Conservation (phyloP, 2,329 filamentous ascomycete species). For the Botrytis galanthina region DNA sequence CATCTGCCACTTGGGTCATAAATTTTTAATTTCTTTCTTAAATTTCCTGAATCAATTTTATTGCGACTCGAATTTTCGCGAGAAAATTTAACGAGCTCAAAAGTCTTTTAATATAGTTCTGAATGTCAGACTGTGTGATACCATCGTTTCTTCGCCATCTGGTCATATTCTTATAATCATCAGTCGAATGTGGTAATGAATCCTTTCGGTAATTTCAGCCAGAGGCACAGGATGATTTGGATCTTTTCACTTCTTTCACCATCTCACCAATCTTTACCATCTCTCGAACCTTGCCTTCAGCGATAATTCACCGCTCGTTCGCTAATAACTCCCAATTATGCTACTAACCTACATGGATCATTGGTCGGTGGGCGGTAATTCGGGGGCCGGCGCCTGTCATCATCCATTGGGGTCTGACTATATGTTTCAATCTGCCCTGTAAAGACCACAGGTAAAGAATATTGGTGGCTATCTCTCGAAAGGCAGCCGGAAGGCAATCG, state of each 20-base stretch:
- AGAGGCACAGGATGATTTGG: background rate
- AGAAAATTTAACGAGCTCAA: background rate
- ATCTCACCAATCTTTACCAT: background rate
- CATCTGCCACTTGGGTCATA: background rate
- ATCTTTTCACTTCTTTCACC: background rate
- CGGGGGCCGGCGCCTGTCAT: background rate
- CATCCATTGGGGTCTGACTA: background rate
- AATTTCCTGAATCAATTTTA: background rate
- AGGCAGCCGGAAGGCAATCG: background rate
- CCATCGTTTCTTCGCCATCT: background rate
- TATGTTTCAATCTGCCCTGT: background rate
- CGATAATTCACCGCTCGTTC: background rate
- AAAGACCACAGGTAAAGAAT: too few species aligned
- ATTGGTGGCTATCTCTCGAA: background rate
- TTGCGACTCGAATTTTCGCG: background rate
- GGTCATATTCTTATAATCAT: background rate
- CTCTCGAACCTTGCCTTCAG: background rate
- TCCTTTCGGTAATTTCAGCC: conserved; percentile 1
- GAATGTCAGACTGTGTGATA: background rate
- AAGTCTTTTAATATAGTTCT: background rate
- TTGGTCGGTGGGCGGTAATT: background rate
- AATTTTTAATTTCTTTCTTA: background rate
- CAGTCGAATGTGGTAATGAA: background rate
- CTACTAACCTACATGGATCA: background rate
- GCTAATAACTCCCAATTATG: background rate